Evolutionary conservation across 768 basidiomycete species (phyloP).

Genomic region (Agrocybe chaxingu): DNA sequence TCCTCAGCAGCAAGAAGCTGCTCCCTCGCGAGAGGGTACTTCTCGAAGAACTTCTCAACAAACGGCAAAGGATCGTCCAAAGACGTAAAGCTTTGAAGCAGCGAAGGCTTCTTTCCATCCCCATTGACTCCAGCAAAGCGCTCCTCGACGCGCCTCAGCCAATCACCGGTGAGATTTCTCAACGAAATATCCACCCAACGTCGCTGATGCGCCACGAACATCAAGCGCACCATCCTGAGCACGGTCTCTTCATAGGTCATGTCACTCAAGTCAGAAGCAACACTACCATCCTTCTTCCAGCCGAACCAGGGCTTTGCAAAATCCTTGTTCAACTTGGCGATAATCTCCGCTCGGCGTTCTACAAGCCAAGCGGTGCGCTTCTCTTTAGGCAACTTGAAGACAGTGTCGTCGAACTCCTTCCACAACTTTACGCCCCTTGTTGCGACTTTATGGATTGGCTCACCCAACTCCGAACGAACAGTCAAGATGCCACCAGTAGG

Average conservation of each 20-base stretch:
- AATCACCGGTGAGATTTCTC: constrained; percentile 93
- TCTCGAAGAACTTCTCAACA: constrained; percentile 78
- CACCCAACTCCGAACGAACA: constrained; percentile 95
- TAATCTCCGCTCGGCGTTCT: constrained; percentile 86
- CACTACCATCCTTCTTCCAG: constrained; percentile 87
- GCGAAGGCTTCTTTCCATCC: constrained; percentile 70
- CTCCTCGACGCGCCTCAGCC: constrained; percentile 94
- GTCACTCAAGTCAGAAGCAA: constrained; percentile 84
- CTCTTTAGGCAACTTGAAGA: constrained; percentile 95
- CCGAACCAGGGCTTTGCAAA: constrained; percentile 98
- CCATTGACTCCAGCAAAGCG: constrained; percentile 90
- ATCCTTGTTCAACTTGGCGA: constrained; percentile 89
- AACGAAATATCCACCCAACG: constrained; percentile 93
- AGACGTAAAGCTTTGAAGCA: constrained; percentile 77
- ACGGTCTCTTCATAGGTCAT: constrained; percentile 99
- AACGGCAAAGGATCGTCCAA: constrained; percentile 82
- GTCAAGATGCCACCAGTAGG: constrained; percentile 96
- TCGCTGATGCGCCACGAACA: constrained; percentile 89
- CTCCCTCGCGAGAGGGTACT: constrained; percentile 76
- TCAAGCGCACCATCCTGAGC: constrained; percentile 86
- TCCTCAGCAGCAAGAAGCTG: constrained; percentile 94
- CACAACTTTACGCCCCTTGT: constrained; percentile 96
- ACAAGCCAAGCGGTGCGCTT: constrained; percentile 88
- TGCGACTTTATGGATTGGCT: constrained; percentile 99
- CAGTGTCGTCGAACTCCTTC: constrained; percentile 97